phyloP scores from a whole-genome alignment of 139 green algal genomes.

The Picochlorum sp. region DNA sequence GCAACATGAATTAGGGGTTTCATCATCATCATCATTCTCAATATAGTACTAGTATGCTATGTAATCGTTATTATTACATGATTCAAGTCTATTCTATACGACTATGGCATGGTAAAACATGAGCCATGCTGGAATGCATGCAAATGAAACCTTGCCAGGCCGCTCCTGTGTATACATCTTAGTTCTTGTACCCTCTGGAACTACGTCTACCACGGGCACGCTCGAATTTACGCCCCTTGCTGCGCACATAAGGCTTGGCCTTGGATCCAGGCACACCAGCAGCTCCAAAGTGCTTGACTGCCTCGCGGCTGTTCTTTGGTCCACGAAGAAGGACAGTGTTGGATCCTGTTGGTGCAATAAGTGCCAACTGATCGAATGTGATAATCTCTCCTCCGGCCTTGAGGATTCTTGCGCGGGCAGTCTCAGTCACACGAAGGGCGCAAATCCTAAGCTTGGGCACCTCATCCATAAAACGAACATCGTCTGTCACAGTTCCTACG shows the following conservation, averaged over 20 bases:
- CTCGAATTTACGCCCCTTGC: conserved; percentile 99
- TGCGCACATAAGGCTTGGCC: conserved; percentile 92
- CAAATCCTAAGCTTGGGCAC: conserved; percentile 86
- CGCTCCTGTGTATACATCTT: background rate
- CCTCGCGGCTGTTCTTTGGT: conserved; percentile 90
- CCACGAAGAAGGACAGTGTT: conserved; percentile 89
- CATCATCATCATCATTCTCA: too few species aligned
- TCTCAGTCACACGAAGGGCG: conserved; percentile 94
- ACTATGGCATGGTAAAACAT: too few species aligned
- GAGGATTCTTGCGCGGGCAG: conserved; percentile 89
- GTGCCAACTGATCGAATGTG: conserved; percentile 98
- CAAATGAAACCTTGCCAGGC: too few species aligned
- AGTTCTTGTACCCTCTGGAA: conserved; percentile 91
- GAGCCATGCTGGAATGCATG: too few species aligned
- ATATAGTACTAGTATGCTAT: background rate
- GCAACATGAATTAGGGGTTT: conserved; percentile 78
- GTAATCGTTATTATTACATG: background rate
- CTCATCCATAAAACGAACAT: conserved; percentile 76
- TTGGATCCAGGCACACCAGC: conserved; percentile 75
- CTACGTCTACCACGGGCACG: conserved; percentile 89
- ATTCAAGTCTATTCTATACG: too few species aligned
- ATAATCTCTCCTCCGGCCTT: conserved; percentile 94
- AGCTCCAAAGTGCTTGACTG: conserved; percentile 95
- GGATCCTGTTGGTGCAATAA: conserved; percentile 82
- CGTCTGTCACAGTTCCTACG: conserved; percentile 93